A percentile compares a stretch with the other conserved stretches of the same genome.
Evolutionary conservation across 2,329 filamentous ascomycete species (phyloP).

Genomic region (Chrysosporium queenslandicum): DNA sequence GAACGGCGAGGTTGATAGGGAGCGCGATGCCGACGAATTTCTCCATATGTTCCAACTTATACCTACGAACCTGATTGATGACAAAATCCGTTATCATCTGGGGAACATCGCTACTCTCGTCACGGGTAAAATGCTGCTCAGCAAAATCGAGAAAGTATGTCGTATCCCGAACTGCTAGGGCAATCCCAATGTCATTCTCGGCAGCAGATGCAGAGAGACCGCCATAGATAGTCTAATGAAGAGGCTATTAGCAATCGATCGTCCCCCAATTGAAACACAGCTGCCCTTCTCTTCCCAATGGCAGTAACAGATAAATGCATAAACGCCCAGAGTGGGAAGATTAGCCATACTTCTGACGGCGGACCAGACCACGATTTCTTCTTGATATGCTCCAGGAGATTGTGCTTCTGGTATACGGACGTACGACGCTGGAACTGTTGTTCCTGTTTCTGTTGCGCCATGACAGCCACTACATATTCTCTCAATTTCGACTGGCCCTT

Average conservation of each 20-base stretch:
- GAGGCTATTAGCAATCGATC: neutral
- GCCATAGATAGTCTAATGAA: slow-evolving; percentile 33
- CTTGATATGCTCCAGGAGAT: slow-evolving; percentile 25
- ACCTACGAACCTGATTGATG: slow-evolving; percentile 47
- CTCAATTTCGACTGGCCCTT: slow-evolving; percentile 7
- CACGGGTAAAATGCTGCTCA: slow-evolving; percentile 47
- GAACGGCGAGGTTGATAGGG: slow-evolving; percentile 47
- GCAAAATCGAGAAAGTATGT: slow-evolving; percentile 66
- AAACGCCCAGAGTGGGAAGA: neutral
- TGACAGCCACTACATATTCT: slow-evolving; percentile 13
- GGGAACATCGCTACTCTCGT: slow-evolving; percentile 30
- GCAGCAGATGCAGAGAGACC: slow-evolving; percentile 32
- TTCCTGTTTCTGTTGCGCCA: slow-evolving; percentile 11
- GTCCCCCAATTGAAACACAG: neutral
- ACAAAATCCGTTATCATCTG: slow-evolving; percentile 51
- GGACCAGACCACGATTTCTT: slow-evolving; percentile 31
- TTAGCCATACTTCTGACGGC: slow-evolving; percentile 30
- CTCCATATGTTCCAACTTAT: slow-evolving; percentile 55
- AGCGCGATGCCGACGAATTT: slow-evolving; percentile 70
- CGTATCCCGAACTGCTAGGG: slow-evolving; percentile 61
- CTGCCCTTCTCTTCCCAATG: neutral
- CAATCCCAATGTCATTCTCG: slow-evolving; percentile 46
- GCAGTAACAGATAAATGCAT: neutral
- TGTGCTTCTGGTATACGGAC: slow-evolving; percentile 28
- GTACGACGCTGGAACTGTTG: slow-evolving; percentile 23